Conservation (phyloP, 2,329 filamentous ascomycete genomes). For the Diplodia scrobiculata region DNA sequence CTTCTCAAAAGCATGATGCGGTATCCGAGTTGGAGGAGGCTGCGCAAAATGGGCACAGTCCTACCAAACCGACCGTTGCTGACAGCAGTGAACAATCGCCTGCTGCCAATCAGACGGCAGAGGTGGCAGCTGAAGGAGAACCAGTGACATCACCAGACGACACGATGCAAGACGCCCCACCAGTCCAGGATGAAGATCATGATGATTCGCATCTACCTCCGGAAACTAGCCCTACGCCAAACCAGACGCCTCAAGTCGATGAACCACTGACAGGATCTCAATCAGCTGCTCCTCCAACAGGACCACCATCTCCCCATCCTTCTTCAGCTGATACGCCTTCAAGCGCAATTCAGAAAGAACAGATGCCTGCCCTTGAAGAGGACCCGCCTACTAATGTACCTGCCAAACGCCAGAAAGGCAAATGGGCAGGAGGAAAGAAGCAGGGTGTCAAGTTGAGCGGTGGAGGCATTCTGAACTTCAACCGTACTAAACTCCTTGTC, state of each 20-base stretch:
- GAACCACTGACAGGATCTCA: neutral
- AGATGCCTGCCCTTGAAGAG: slow-evolving; percentile 11
- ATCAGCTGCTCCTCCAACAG: neutral
- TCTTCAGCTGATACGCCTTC: neutral
- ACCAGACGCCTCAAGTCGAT: too few species aligned
- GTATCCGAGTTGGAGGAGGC: too few species aligned
- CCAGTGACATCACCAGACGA: neutral
- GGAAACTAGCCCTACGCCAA: neutral
- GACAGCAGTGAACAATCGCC: too few species aligned
- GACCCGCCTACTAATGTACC: slow-evolving; percentile 3
- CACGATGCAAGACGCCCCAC: neutral
- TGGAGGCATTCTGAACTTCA: slow-evolving; percentile 50
- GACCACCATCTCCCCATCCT: neutral
- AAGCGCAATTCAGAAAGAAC: neutral
- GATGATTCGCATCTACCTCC: neutral
- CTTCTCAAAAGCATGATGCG: neutral
- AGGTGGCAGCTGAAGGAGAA: neutral
- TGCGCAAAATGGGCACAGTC: too few species aligned
- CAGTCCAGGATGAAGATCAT: neutral
- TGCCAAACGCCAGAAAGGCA: slow-evolving; percentile 20
- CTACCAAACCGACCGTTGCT: too few species aligned
- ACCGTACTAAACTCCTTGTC: slow-evolving; percentile 55
- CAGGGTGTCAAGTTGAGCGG: slow-evolving; percentile 39
- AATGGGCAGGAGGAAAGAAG: slow-evolving; percentile 29
- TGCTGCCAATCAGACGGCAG: neutral